A percentile compares a stretch with the other conserved stretches of the same genome.
Conservation (phyloP, 106 monocot genomes). For the Platanthera zijinensis region DNA sequence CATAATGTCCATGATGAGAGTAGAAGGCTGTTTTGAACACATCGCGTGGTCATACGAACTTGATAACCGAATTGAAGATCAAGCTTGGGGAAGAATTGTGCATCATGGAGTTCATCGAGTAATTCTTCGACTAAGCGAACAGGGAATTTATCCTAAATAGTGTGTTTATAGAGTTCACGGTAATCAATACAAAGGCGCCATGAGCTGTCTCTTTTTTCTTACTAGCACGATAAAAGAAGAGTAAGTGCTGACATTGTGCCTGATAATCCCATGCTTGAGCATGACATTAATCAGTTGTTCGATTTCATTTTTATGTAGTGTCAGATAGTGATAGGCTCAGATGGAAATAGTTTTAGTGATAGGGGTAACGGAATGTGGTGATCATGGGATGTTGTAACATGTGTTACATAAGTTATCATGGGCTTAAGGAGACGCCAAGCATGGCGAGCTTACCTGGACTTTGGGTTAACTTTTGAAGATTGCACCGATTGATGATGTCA, state of each 20-base stretch:
- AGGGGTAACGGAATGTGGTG: not conserved
- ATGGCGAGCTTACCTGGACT: too few species aligned
- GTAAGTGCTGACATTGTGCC: not conserved
- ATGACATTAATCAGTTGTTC: not conserved
- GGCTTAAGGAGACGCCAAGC: too few species aligned
- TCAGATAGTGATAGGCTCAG: not conserved
- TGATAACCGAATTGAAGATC: conserved; percentile 7
- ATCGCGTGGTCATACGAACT: not conserved
- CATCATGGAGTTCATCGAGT: conserved; percentile 7
- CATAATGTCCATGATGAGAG: not conserved
- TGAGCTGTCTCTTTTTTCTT: not conserved
- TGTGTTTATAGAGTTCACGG: not conserved
- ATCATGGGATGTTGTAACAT: not conserved
- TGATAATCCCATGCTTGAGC: not conserved
- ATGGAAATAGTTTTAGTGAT: not conserved
- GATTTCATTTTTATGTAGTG: not conserved
- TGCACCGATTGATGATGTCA: too few species aligned
- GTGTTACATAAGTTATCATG: too few species aligned
- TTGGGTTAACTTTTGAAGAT: too few species aligned
- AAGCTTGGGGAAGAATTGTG: conserved; percentile 2
- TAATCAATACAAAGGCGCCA: conserved; percentile 10
- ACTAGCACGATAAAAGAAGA: not conserved
- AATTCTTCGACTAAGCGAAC: conserved; percentile 10
- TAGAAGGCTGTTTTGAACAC: not conserved
- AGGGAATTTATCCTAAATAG: conserved; percentile 3